Evolutionary conservation across 352 stramenopile genomes (phyloP), one percentile per base, ranked within the genome.

Genomic region (Heterotrichella gracilis): DNA sequence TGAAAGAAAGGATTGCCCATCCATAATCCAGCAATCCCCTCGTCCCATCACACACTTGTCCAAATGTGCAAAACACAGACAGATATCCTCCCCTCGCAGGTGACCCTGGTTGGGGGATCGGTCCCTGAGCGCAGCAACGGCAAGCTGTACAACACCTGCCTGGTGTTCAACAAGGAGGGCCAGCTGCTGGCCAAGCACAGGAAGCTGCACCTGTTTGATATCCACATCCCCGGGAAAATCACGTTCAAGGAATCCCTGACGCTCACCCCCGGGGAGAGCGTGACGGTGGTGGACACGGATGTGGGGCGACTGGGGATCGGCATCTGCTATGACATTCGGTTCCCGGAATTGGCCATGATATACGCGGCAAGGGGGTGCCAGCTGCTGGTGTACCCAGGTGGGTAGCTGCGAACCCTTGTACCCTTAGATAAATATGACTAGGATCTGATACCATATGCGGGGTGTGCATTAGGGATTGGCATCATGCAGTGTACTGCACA

Each of bases 271-370:
- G 94, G 94, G 70, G 82, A 93, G 39, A 71, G 64, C 0, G 70
- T 82, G 1, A 89, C 84, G 3, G 70, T 76, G 69, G 84, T 88
- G 76, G 73, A 89, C 75, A 89, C 82, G 64, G 81, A 80, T 23
- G 90, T 81, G 72, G 83, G 84, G 77, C 88, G 88, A 71, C 86
- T 98, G 68, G 93, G 92, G 71, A 80, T 99, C 22, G 94, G 86
- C 21, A 98, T 99, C 73, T 99, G 94, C 79, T 99, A 99, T 78
- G 93, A 99, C 78, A 95, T 98, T 75, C 88, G 93, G 67, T 99
- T 99, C 77, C 87, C 92, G 3, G 89, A 98, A 77, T 86, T 97
- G 25, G 88, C 89, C 69, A 94, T 96, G 80, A 80, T 97, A 20
- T 77, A 84, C 24, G 84, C 94, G 77, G 78, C 84, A 79, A 73